A percentile compares a stretch with the other conserved stretches of the same genome.
Evolutionary conservation across 352 stramenopile genomes (phyloP).

Genomic region (Aphanomyces stellatus): DNA sequence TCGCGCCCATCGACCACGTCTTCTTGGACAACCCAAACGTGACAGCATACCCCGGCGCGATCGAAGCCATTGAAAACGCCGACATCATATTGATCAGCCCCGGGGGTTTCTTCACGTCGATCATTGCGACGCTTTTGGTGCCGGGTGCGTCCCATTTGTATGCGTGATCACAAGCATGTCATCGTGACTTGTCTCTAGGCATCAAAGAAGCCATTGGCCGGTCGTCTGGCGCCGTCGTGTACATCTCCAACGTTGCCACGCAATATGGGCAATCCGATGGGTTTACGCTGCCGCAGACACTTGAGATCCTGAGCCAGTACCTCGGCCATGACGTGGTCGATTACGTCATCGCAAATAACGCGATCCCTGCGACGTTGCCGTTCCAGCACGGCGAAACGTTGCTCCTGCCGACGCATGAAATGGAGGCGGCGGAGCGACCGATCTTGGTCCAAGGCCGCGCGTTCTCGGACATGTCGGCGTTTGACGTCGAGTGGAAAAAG

Average conservation of each 20-base stretch:
- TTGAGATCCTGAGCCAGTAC: slow-evolving; percentile 57
- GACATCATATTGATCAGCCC: slow-evolving; percentile 78
- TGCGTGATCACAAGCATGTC: not conserved
- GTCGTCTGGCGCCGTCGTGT: slow-evolving; percentile 60
- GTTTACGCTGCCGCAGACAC: slow-evolving; percentile 59
- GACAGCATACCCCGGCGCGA: slow-evolving; percentile 53
- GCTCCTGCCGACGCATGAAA: slow-evolving; percentile 51
- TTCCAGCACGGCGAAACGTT: slow-evolving; percentile 66
- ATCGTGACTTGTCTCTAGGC: not conserved
- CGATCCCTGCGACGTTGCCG: slow-evolving; percentile 42
- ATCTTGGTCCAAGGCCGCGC: slow-evolving; percentile 70
- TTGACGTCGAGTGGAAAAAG: slow-evolving; percentile 67
- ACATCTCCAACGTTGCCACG: slow-evolving; percentile 82
- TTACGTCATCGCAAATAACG: slow-evolving; percentile 83
- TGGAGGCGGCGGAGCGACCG: slow-evolving; percentile 44
- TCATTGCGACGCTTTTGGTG: slow-evolving; percentile 69
- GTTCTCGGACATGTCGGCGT: slow-evolving; percentile 51
- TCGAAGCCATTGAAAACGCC: slow-evolving; percentile 76
- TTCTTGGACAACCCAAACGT: slow-evolving; percentile 67
- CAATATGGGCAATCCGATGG: slow-evolving; percentile 75
- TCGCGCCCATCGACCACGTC: slow-evolving; percentile 69
- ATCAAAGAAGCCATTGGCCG: slow-evolving; percentile 71
- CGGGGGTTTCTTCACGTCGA: slow-evolving; percentile 81
- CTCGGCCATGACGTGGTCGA: slow-evolving; percentile 66
- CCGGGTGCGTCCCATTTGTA: slow-evolving; percentile 27